Conservation (phyloP, 805 yeast genomes). For the Lachancea kluyveri region DNA sequence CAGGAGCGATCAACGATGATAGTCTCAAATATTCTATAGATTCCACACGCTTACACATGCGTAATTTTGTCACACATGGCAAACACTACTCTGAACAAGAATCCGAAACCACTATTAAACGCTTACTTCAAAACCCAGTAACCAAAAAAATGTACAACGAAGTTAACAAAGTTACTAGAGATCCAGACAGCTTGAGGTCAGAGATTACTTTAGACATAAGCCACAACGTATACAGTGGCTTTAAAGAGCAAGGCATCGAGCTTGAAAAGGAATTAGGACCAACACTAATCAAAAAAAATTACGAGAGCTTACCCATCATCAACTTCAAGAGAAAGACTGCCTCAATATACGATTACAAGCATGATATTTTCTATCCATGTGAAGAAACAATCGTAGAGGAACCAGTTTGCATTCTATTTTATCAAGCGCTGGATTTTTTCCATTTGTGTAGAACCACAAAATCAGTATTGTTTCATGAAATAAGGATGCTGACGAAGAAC, state of each 20-base stretch:
- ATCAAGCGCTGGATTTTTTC: conserved; percentile 41
- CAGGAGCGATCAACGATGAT: too few relatives aligned
- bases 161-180: conserved; percentile 35
- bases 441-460: conserved; percentile 27
- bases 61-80: conserved; percentile 18
- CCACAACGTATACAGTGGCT: conserved; percentile 17
- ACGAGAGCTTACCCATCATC: conserved; percentile 37
- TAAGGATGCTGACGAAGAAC: conserved; percentile 19
- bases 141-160: conserved; percentile 20
- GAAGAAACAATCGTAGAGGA: conserved; percentile 38
- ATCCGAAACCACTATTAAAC: conserved; percentile 11
- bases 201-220: conserved; percentile 47
- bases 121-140: conserved; percentile 5
- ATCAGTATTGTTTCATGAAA: conserved; percentile 18
- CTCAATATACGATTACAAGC: conserved; percentile 41
- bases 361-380: conserved; percentile 53
- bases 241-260: conserved; percentile 26
- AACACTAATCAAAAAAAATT: conserved; percentile 19
- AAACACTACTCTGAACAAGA: conserved; percentile 18
- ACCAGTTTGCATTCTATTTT: conserved; percentile 37
- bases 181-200: conserved; percentile 43
- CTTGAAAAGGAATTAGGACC: conserved; percentile 19
- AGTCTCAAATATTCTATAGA: too few relatives aligned
- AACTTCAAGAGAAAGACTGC: conserved; percentile 45
- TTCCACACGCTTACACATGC: too few relatives aligned